Conservation (phyloP, 2,329 filamentous ascomycete genomes). For the Alternaria novae-zelandiae region DNA sequence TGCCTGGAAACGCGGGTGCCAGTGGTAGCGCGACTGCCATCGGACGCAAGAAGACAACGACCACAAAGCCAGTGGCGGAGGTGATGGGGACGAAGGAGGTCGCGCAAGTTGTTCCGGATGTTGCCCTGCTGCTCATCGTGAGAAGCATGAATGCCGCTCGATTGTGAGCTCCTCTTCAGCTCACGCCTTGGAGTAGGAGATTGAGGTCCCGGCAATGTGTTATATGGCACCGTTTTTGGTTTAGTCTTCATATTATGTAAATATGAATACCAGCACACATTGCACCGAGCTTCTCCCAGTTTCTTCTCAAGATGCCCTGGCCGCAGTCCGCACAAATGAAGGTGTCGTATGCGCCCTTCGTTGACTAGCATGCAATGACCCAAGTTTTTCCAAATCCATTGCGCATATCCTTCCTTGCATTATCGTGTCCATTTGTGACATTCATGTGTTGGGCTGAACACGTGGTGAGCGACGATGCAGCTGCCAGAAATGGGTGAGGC, state of each 20-base stretch:
- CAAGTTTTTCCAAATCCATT: fast-evolving
- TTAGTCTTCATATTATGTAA: not conserved
- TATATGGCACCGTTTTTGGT: not conserved
- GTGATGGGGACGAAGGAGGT: not conserved
- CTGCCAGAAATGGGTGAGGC: not conserved
- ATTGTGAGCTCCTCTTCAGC: not conserved
- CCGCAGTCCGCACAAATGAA: not conserved
- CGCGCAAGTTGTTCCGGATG: not conserved
- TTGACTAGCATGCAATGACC: not conserved
- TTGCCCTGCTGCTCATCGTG: not conserved
- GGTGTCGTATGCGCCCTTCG: not conserved
- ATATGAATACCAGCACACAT: not conserved
- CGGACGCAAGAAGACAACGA: not conserved
- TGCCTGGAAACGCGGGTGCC: not conserved
- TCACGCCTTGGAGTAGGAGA: not conserved
- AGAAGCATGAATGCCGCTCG: not conserved
- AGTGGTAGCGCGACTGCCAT: not conserved
- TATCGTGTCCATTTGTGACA: too few species aligned
- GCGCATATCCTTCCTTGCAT: not conserved
- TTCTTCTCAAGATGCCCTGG: not conserved
- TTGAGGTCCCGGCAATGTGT: not conserved
- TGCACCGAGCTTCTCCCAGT: not conserved
- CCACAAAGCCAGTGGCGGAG: not conserved
- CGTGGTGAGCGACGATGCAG: not conserved
- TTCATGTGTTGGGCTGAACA: not conserved